These are phyloP conservation scores for Thermomyces lanuginosus DNA, from an alignment of 2,329 filamentous ascomycete genomes.

Conservation along the genomic window DNA sequence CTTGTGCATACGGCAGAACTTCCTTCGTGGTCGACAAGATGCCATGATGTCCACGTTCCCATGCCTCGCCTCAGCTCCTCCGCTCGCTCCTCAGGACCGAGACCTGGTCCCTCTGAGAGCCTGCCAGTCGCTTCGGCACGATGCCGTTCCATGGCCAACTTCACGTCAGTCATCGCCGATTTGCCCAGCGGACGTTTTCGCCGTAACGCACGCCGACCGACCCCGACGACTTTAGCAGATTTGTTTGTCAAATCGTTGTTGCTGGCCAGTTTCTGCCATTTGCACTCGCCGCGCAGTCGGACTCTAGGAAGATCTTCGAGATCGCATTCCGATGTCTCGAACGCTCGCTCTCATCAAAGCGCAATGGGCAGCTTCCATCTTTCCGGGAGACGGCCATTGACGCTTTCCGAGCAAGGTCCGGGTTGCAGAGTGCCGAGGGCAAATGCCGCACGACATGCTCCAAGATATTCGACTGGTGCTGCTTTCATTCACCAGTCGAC, in stretches of 20 bases:
- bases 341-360: neutral
- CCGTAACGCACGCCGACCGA: constrained; percentile 11
- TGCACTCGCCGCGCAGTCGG: constrained; percentile 27
- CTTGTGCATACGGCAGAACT: no score
- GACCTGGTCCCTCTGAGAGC: constrained; percentile 32
- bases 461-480: no score
- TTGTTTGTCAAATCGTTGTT: constrained; percentile 39
- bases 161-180: constrained; percentile 12
- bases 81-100: constrained; percentile 34
- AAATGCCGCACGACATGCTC: no score
- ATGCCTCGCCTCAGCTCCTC: constrained; percentile 46
- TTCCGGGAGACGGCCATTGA: no score
- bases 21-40: constrained; percentile 19
- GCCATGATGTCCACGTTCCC: constrained; percentile 46
- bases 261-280: constrained; percentile 35
- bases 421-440: no score
- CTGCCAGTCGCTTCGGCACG: constrained; percentile 13
- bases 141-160: constrained; percentile 16
- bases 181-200: constrained; percentile 13
- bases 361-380: no score
- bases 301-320: constrained; percentile 12
- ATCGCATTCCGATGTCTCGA: neutral
- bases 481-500: no score
- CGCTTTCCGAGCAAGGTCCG: no score
- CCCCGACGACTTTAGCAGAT: constrained; percentile 29